phyloP scores from a whole-genome alignment of 306 rosid species.

The Castanea sativa region DNA sequence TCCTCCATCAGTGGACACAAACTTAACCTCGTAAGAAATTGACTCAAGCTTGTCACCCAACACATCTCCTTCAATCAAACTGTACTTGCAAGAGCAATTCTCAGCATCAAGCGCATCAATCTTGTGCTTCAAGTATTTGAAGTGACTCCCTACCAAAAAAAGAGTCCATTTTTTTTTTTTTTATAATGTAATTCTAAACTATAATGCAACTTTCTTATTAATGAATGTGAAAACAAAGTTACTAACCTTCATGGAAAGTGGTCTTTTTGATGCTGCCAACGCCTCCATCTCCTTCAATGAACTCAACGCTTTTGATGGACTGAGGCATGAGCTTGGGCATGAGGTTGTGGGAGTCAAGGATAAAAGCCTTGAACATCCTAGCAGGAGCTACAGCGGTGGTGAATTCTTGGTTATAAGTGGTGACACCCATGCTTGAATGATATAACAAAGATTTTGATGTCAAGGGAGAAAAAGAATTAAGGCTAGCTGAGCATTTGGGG shows the following conservation, averaged over 20 bases:
- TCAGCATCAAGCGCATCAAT: constrained; percentile 28
- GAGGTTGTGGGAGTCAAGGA: constrained; percentile 30
- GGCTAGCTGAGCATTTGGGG: too few species aligned
- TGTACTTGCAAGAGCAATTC: constrained; percentile 23
- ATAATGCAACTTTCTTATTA: too few species aligned
- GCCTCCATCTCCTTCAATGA: constrained; percentile 34
- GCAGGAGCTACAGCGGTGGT: constrained; percentile 19
- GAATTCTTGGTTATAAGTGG: constrained; percentile 19
- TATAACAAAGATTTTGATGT: too few species aligned
- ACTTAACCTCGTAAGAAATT: constrained; percentile 10
- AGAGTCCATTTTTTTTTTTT: too few species aligned
- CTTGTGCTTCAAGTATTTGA: constrained; percentile 30
- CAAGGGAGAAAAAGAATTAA: too few species aligned
- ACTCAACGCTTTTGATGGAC: constrained; percentile 29
- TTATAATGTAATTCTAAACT: too few species aligned
- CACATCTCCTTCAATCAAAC: constrained; percentile 30
- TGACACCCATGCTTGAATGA: constrained; percentile 15
- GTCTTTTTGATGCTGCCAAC: constrained; percentile 31
- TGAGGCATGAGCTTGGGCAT: constrained; percentile 36
- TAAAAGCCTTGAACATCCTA: constrained; percentile 34
- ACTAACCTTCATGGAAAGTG: constrained; percentile 30
- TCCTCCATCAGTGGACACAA: neutral
- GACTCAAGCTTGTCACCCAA: constrained; percentile 22
- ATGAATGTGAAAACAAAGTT: neutral
- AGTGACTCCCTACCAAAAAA: constrained; percentile 22